Conservation (phyloP, 2,329 filamentous ascomycete genomes). For the Simplicillium aogashimaense region DNA sequence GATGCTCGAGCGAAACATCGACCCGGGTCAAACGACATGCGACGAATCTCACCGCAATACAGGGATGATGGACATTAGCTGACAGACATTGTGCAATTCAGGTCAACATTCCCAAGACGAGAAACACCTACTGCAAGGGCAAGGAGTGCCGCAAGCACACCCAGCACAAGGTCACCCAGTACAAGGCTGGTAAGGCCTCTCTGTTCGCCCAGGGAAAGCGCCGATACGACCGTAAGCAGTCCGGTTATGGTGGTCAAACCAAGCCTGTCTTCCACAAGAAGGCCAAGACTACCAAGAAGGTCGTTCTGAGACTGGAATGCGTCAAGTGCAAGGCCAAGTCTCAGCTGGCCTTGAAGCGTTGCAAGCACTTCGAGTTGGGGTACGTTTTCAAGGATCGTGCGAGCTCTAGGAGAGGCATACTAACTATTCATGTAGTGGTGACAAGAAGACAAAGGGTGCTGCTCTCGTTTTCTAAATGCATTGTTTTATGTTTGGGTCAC, state of each 20-base stretch:
- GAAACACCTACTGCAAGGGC: conserved; percentile 96
- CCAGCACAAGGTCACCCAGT: conserved; percentile 89
- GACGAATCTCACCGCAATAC: too few relatives aligned
- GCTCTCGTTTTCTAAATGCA: conserved; percentile 94
- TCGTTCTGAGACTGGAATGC: conserved; percentile 97
- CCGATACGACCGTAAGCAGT: conserved; percentile 98
- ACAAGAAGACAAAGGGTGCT: conserved; percentile 99
- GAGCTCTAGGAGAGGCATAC: conserved; percentile 12
- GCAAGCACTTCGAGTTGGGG: conserved; percentile 99
- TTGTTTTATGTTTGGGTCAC: conserved; percentile 30
- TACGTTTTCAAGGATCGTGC: conserved; percentile 42
- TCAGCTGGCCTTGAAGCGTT: conserved; percentile 97
- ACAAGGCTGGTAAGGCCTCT: conserved; percentile 96
- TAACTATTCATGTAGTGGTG: conserved; percentile 62
- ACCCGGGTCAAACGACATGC: too few relatives aligned
- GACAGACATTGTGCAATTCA: conserved; percentile 20
- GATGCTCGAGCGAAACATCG: too few relatives aligned
- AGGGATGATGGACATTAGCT: too few relatives aligned
- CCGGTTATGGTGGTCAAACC: conserved; percentile 99
- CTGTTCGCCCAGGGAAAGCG: conserved; percentile 98
- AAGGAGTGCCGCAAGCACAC: conserved; percentile 89
- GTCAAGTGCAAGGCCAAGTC: conserved; percentile 96
- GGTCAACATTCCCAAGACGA: conserved; percentile 98
- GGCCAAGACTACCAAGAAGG: conserved; percentile 99
- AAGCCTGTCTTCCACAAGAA: conserved; percentile 99